Conservation (phyloP, 2,329 filamentous ascomycete genomes). For the Chaetothyriales sp. region DNA sequence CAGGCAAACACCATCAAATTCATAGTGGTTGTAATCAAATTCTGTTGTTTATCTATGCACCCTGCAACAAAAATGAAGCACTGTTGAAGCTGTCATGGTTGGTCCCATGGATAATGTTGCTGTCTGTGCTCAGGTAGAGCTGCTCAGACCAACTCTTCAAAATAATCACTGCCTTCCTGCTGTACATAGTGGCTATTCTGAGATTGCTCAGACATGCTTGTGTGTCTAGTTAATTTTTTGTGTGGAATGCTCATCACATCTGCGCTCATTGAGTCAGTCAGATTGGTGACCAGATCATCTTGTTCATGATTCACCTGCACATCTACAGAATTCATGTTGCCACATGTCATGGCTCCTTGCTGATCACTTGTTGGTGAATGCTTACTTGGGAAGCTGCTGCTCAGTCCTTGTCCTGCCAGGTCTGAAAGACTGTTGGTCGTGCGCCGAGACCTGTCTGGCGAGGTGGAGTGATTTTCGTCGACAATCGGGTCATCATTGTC, state of each 20-base stretch:
- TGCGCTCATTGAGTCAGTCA: background rate
- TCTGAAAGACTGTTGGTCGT: background rate
- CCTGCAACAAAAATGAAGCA: too few species aligned
- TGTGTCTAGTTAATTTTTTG: background rate
- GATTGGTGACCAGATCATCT: background rate
- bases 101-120: too few species aligned
- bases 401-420: background rate
- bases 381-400: background rate
- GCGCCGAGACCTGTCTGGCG: background rate
- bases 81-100: too few species aligned
- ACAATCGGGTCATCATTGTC: background rate
- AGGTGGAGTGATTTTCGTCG: background rate
- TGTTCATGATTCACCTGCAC: background rate
- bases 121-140: background rate
- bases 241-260: background rate
- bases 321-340: background rate
- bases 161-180: background rate
- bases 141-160: background rate
- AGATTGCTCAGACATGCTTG: background rate
- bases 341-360: background rate
- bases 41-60: too few species aligned
- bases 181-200: background rate
- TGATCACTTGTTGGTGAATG: background rate
- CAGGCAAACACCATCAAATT: too few species aligned
- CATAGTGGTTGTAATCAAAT: too few species aligned